Evolutionary conservation across 331 rosid species (phyloP).

Genomic region (Rhamnella rubrinervis): DNA sequence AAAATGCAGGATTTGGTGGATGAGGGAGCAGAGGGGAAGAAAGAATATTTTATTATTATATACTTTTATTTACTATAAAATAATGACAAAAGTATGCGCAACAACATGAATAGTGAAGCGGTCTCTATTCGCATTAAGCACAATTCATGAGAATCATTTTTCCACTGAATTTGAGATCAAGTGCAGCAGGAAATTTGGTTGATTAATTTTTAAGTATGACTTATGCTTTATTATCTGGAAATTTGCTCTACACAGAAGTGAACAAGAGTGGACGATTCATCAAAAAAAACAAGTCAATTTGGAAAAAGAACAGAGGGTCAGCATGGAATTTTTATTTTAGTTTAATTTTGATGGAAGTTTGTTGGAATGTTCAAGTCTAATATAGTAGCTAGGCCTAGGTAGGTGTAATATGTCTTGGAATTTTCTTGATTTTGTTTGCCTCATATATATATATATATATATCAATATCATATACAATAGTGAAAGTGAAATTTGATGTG

Average conservation of each 20-base stretch:
- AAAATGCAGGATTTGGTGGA: too few species aligned
- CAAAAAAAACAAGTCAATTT: conserved; percentile 21
- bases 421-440: not conserved
- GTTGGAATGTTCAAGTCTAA: conserved; percentile 20
- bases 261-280: conserved; percentile 11
- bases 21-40: too few species aligned
- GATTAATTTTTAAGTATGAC: not conserved
- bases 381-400: not conserved
- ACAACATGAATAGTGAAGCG: not conserved
- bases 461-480: not conserved
- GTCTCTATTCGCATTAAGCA: not conserved
- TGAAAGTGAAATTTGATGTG: not conserved
- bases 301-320: conserved; percentile 17
- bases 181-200: too few species aligned
- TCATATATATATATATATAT: too few species aligned
- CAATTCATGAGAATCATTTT: not conserved
- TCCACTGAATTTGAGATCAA: not conserved
- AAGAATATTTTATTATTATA: too few species aligned
- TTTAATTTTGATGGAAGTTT: conserved; percentile 10
- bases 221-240: conserved; percentile 8
- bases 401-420: conserved; percentile 12
- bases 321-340: conserved; percentile 7
- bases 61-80: not conserved
- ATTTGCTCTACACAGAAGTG: not conserved
- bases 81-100: not conserved